Evolutionary conservation across 352 stramenopile genomes (phyloP), one percentile per base, ranked within the genome.

Genomic region (Phytophthora fragariaefolia): DNA sequence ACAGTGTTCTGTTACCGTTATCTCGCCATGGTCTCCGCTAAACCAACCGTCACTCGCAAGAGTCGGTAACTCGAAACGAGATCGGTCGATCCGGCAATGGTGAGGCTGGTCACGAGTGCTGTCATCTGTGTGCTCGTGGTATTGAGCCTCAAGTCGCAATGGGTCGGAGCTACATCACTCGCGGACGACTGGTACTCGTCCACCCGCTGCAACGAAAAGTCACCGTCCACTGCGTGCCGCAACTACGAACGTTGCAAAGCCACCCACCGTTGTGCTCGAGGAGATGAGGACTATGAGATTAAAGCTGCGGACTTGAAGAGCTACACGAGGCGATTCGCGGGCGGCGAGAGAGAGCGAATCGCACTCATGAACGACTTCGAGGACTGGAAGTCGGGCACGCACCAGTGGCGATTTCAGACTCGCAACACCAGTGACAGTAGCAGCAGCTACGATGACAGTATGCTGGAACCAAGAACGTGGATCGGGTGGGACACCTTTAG

Each of bases 211-310:
- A 76, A 79, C 13, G 79, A 91, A 56, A 45, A 58, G 4, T 91
- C 83, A 0, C 58, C 42, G 15, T 69, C 76, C 6, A 40, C 60
- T 30, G 49, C 56, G 1, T 95, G 87, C 54, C 51, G 27, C 12
- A 74, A 79, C 28, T 98, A 99, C 63, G 92, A 98, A 70, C 90
- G 95, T 22, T 99, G 97, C 74, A 98, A 99, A 82, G 80, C 80
- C 20, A 98, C 95, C 1, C 90, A 98, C 69, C 83, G 95, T 22
- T 99, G 97, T 63, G 89, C 89, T 42, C 82, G 91, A 34, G 97
- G 87, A 3, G 82, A 92, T 23, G 85, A 95, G 84, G 85, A 97
- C 57, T 99, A 98, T 59, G 80, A 95, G 49, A 88, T 97, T 53
- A 82, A 73, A 10, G 70, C 73, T 8, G 90, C 78, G 3, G 63